Percentiles rank a stretch among this genome's conserved stretches.
phyloP scores from a whole-genome alignment of 306 rosid species.

The Gleditsia sinensis region DNA sequence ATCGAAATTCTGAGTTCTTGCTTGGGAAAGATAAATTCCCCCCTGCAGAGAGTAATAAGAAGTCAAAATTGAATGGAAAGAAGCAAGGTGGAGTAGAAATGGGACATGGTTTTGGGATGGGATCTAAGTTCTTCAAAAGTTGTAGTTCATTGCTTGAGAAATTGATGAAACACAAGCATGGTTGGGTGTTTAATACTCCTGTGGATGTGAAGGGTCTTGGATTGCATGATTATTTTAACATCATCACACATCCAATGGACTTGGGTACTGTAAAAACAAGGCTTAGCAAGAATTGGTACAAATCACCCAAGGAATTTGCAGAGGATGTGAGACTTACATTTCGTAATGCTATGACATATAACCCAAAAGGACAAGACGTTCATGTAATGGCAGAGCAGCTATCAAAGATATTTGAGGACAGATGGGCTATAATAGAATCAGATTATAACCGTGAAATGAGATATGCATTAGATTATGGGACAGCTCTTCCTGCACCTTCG shows the following conservation, averaged over 20 bases:
- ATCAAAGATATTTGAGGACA: slow-evolving; percentile 71
- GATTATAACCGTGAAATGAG: slow-evolving; percentile 82
- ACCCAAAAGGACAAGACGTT: slow-evolving; percentile 93
- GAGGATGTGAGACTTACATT: slow-evolving; percentile 98
- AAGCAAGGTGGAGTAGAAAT: slow-evolving; percentile 69
- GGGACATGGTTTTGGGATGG: slow-evolving; percentile 62
- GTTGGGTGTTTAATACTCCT: slow-evolving; percentile 91
- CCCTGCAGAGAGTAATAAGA: slow-evolving; percentile 85
- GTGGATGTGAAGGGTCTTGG: slow-evolving; percentile 82
- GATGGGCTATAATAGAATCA: slow-evolving; percentile 92
- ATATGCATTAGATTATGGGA: slow-evolving; percentile 59
- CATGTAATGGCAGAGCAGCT: slow-evolving; percentile 92
- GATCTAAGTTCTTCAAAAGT: slow-evolving; percentile 80
- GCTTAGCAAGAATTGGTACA: slow-evolving; percentile 92
- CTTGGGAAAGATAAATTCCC: slow-evolving; percentile 94
- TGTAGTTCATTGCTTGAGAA: slow-evolving; percentile 92
- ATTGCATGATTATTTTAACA: slow-evolving; percentile 82
- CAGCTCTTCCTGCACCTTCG: slow-evolving; percentile 55
- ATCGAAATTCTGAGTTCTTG: slow-evolving; percentile 83
- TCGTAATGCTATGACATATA: slow-evolving; percentile 88
- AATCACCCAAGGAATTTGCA: slow-evolving; percentile 91
- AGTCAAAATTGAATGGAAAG: slow-evolving; percentile 74
- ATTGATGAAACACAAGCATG: slow-evolving; percentile 87
- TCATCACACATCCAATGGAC: slow-evolving; percentile 92
- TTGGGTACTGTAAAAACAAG: slow-evolving; percentile 78